Evolutionary conservation across 176 grass and related monocot species (phyloP).

Genomic region (Aegilops speltoides): DNA sequence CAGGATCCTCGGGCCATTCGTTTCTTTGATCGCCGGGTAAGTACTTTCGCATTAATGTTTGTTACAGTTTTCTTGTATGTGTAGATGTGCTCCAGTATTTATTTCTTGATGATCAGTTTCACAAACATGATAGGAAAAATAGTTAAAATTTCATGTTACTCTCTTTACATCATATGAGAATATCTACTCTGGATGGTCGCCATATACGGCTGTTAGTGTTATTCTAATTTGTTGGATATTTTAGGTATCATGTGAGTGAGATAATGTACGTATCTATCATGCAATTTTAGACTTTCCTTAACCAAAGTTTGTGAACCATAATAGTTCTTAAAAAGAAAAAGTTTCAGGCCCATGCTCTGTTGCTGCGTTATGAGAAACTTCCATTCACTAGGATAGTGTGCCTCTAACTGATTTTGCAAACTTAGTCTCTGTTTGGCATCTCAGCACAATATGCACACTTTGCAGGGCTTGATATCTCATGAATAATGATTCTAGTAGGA

Average conservation of each 20-base stretch:
- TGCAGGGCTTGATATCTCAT: background rate
- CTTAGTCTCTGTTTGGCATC: slow-evolving; percentile 2
- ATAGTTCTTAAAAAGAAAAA: background rate
- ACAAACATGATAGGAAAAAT: background rate
- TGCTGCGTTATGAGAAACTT: background rate
- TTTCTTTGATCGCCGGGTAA: slow-evolving; percentile 86
- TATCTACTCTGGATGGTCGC: background rate
- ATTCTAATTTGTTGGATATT: background rate
- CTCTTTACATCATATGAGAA: background rate
- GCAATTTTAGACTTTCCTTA: slow-evolving; percentile 1
- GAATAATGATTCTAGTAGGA: background rate
- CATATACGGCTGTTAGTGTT: background rate
- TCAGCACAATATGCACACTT: background rate
- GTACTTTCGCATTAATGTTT: slow-evolving; percentile 6
- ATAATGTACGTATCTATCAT: background rate
- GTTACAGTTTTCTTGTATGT: background rate
- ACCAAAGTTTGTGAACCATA: background rate
- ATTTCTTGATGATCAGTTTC: background rate
- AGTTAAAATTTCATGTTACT: background rate
- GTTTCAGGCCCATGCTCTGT: background rate
- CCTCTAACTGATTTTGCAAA: background rate
- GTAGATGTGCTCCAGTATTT: background rate
- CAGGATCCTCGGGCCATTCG: slow-evolving; percentile 77
- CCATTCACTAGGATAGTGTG: background rate
- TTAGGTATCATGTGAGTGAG: background rate